Conservation (phyloP, 306 rosid species). For the Fragaria iinumae region DNA sequence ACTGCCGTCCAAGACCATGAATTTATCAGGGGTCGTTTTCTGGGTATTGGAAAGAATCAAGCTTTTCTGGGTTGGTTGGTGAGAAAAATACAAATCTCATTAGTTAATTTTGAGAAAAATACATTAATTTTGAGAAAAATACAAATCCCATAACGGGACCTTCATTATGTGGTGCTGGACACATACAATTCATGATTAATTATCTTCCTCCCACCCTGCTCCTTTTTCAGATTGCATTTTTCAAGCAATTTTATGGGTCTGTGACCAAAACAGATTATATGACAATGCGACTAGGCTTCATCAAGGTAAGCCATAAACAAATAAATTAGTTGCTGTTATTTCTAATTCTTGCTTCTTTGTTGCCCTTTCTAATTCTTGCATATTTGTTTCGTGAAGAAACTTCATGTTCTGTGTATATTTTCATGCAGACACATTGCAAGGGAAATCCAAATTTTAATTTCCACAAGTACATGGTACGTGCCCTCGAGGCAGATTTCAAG, state of each 20-base stretch:
- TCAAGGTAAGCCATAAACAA: neutral
- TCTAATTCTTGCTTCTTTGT: neutral
- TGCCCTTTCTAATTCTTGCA: neutral
- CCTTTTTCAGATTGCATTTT: slow-evolving; percentile 28
- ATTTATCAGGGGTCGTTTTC: slow-evolving; percentile 29
- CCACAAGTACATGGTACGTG: slow-evolving; percentile 40
- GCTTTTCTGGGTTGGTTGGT: slow-evolving; percentile 35
- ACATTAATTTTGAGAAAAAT: neutral
- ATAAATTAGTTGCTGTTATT: neutral
- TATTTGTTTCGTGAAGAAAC: neutral
- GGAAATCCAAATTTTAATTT: slow-evolving; percentile 34
- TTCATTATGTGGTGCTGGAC: neutral
- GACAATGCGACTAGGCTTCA: slow-evolving; percentile 36
- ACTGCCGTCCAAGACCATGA: slow-evolving; percentile 31
- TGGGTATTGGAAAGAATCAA: slow-evolving; percentile 30
- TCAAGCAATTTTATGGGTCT: slow-evolving; percentile 38
- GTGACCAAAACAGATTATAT: slow-evolving; percentile 36
- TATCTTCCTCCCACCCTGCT: neutral
- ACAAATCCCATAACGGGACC: neutral
- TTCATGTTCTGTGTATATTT: neutral
- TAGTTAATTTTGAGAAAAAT: neutral
- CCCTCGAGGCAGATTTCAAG: slow-evolving; percentile 36
- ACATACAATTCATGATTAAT: neutral
- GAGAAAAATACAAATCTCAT: too few species aligned
- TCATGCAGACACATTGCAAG: slow-evolving; percentile 31